Evolutionary conservation across 73 alveolate genomes (phyloP), one percentile per base, ranked within the genome.

Genomic region (Urostyla sp.): DNA sequence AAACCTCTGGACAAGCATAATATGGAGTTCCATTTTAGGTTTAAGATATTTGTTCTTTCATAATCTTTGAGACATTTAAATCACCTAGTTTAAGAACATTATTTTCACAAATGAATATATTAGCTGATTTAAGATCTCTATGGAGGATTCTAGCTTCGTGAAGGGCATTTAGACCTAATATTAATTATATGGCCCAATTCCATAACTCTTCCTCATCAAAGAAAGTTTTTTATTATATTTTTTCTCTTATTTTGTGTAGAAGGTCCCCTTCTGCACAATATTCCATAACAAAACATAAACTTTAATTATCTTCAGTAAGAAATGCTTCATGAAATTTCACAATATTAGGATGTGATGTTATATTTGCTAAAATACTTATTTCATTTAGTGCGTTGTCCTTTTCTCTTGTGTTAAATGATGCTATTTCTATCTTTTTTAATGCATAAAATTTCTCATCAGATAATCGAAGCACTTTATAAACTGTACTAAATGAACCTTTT

Each of bases 1-100:
- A 90, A 5, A 90, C 94, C 80, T 90, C 97, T 0, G 97, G 97
- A 21, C 93, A 74, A 24, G 97, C 97, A 56, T 90, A 90, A 49
- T 87, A 90, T 0, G 97, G 83, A 27, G 83, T 69, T 8, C 83
- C 83, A 11, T 67, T 69, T 34, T 46, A 13, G 30, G 67, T 69
- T 18, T 69, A 69, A 28, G 83, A 15, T 54, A 69, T 45, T 32
- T 69, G 53, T 20, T 46, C 40, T 31, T 28, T 18, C 83, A 69
- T 44, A 13, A 69, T 69, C 38, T 69, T 69, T 7, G 83, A 69
- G 4, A 69, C 83, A 32, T 69, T 69, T 45, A 74, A 28, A 51
- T 74, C 87, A 15, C 78, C 75, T 3, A 74, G 27, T 35, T 74
- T 74, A 1, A 57, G 79, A 23, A 24, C 6, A 1, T 78, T 78